Conservation (phyloP, 1,284 basidiomycete species). For the Gymnopus androsaceus region DNA sequence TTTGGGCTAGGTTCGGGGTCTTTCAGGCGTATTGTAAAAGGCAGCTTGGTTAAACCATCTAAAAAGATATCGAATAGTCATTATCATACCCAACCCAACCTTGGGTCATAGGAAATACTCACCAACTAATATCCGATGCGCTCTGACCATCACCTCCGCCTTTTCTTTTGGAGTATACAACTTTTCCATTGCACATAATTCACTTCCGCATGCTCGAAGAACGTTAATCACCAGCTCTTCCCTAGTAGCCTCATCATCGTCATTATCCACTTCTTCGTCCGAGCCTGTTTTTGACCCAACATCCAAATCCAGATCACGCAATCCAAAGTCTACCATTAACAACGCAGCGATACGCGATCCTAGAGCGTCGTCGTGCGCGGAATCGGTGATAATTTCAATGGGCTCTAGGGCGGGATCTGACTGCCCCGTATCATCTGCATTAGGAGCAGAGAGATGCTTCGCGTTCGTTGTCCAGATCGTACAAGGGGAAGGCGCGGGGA, state of each 20-base stretch:
- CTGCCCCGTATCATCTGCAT: background rate
- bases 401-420: background rate
- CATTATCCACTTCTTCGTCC: conserved; percentile 43
- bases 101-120: conserved; percentile 24
- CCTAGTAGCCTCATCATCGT: conserved; percentile 8
- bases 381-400: conserved; percentile 56
- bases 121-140: conserved; percentile 85
- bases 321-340: conserved; percentile 83
- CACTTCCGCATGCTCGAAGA: conserved; percentile 73
- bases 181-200: conserved; percentile 68
- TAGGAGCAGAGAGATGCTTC: background rate
- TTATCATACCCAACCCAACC: background rate
- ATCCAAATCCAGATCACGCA: conserved; percentile 86
- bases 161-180: conserved; percentile 79
- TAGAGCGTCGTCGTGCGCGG: conserved; percentile 86
- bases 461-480: background rate
- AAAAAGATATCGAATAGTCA: background rate
- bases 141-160: conserved; percentile 74
- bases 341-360: conserved; percentile 87
- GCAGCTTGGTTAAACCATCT: conserved; percentile 72
- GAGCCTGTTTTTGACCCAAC: conserved; percentile 47
- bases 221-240: conserved; percentile 61
- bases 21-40: conserved; percentile 60
- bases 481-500: conserved; percentile 13
- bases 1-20: conserved; percentile 19